phyloP scores from a whole-genome alignment of 257 asterid species.

The Nicotiana sylvestris region DNA sequence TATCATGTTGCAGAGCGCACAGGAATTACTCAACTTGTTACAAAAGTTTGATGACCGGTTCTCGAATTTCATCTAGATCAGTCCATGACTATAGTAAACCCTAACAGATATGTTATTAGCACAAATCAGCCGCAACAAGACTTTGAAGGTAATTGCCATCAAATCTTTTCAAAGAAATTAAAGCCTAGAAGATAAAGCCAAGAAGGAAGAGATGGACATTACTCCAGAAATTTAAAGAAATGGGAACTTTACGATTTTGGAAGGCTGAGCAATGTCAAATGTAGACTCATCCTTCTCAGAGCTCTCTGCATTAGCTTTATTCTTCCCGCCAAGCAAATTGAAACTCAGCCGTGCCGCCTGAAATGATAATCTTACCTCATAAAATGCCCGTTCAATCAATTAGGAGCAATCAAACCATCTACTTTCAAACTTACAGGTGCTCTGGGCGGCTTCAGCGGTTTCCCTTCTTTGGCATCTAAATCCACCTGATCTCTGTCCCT shows the following conservation, averaged over 20 bases:
- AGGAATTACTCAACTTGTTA: background rate
- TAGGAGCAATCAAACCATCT: slow-evolving; percentile 5
- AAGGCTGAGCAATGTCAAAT: slow-evolving; percentile 27
- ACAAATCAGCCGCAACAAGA: background rate
- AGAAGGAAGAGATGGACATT: background rate
- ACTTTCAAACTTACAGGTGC: slow-evolving; percentile 46
- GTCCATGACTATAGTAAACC: background rate
- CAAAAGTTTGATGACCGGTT: background rate
- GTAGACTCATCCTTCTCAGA: slow-evolving; percentile 29
- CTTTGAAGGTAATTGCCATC: background rate
- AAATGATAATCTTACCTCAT: slow-evolving; percentile 7
- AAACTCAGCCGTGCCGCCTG: slow-evolving; percentile 14
- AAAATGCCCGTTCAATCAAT: background rate
- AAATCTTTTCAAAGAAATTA: background rate
- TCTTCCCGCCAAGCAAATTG: slow-evolving; percentile 23
- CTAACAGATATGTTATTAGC: background rate
- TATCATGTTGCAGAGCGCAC: background rate
- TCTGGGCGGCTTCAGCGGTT: slow-evolving; percentile 54
- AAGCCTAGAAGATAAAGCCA: background rate
- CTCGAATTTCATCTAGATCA: background rate
- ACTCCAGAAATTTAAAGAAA: background rate
- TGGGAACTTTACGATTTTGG: slow-evolving; percentile 27
- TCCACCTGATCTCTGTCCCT: slow-evolving; percentile 32
- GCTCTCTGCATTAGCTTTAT: slow-evolving; percentile 27
- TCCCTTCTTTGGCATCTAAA: slow-evolving; percentile 28